phyloP scores from a whole-genome alignment of 2,329 filamentous ascomycete genomes.

The Fusarium udum region DNA sequence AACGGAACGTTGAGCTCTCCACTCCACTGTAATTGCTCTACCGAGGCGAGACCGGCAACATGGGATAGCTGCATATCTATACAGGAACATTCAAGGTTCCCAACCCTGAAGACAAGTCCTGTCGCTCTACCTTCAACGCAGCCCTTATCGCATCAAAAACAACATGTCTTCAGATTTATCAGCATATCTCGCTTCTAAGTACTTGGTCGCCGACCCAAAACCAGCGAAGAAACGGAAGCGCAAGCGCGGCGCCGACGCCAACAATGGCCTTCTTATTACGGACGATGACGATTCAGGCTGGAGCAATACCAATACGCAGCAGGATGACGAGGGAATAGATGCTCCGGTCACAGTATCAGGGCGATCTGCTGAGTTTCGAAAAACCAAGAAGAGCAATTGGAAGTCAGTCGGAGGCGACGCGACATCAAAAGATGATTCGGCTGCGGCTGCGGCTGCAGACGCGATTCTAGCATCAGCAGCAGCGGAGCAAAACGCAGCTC shows the following conservation, averaged over 20 bases:
- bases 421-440: slow-evolving; percentile 53
- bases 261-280: slow-evolving; percentile 70
- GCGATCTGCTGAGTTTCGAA: slow-evolving; percentile 71
- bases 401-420: slow-evolving; percentile 67
- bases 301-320: slow-evolving; percentile 50
- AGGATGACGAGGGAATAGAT: slow-evolving; percentile 66
- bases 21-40: slow-evolving; percentile 14
- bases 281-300: slow-evolving; percentile 70
- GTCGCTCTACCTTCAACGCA: background rate
- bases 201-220: slow-evolving; percentile 72
- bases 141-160: background rate
- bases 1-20: slow-evolving; percentile 1
- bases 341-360: slow-evolving; percentile 59
- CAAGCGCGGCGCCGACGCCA: slow-evolving; percentile 57
- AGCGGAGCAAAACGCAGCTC: slow-evolving; percentile 68
- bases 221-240: slow-evolving; percentile 71
- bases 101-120: slow-evolving; percentile 6
- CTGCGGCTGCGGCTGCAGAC: slow-evolving; percentile 75
- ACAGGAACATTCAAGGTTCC: slow-evolving; percentile 4
- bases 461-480: slow-evolving; percentile 79
- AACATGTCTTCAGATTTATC: slow-evolving; percentile 71
- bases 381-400: slow-evolving; percentile 83
- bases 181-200: slow-evolving; percentile 90
- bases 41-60: slow-evolving; percentile 15
- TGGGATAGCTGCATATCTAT: slow-evolving; percentile 41